phyloP scores from a whole-genome alignment of 1,284 basidiomycete species.

The Mycosarcoma mackinlayi region DNA sequence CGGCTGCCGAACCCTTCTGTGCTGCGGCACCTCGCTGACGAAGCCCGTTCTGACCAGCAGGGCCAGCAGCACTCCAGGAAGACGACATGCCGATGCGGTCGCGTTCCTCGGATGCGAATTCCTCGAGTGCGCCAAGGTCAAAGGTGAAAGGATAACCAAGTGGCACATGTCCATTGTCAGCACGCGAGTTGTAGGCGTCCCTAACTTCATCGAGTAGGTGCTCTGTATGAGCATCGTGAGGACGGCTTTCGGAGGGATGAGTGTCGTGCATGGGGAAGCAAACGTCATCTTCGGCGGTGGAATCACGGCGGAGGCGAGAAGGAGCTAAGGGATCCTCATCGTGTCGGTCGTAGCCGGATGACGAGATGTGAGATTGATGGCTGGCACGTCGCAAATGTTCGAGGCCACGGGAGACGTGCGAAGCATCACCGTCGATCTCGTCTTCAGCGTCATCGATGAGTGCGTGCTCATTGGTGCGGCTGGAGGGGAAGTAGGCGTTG shows the following conservation, averaged over 20 bases:
- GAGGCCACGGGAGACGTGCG: slow-evolving; percentile 43
- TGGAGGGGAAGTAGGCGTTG: slow-evolving; percentile 37
- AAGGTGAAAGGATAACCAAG: slow-evolving; percentile 66
- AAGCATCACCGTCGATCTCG: slow-evolving; percentile 26
- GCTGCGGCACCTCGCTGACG: slow-evolving; percentile 29
- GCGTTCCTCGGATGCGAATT: slow-evolving; percentile 62
- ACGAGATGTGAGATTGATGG: slow-evolving; percentile 21
- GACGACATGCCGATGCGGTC: slow-evolving; percentile 46
- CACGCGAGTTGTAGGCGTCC: slow-evolving; percentile 16
- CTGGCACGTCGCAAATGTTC: slow-evolving; percentile 23
- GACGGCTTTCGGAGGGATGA: slow-evolving; percentile 17
- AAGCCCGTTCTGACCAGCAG: slow-evolving; percentile 24
- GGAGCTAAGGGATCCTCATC: slow-evolving; percentile 14
- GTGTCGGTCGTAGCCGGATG: slow-evolving; percentile 11
- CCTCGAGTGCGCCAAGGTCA: slow-evolving; percentile 60
- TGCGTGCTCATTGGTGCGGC: slow-evolving; percentile 25
- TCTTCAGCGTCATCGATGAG: slow-evolving; percentile 42
- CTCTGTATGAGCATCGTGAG: slow-evolving; percentile 25
- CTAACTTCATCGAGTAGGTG: slow-evolving; percentile 25
- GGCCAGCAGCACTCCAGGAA: slow-evolving; percentile 24
- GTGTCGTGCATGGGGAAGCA: slow-evolving; percentile 63
- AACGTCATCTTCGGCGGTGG: slow-evolving; percentile 62
- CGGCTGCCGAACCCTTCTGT: slow-evolving; percentile 31
- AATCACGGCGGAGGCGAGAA: slow-evolving; percentile 48
- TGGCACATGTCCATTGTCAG: slow-evolving; percentile 27